Percentiles rank a stretch among this genome's conserved stretches.
These are phyloP conservation scores for Aspergillus homomorphus DNA, from an alignment of 495 filamentous ascomycete genomes.

Conservation along the genomic window DNA sequence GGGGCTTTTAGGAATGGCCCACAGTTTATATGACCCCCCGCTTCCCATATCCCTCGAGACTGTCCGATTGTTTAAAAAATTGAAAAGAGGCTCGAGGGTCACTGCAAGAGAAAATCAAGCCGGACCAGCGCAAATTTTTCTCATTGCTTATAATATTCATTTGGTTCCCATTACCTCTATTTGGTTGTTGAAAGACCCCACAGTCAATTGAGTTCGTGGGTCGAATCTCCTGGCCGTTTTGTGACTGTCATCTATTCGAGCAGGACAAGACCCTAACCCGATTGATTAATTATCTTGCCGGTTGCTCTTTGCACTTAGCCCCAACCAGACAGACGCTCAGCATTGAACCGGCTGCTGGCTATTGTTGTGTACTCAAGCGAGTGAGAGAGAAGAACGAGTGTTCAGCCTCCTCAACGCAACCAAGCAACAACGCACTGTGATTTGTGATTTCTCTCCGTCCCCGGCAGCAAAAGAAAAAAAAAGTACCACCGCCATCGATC, in stretches of 20 bases:
- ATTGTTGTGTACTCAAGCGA: background rate
- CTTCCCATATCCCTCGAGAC: constrained; percentile 33
- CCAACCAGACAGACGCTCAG: background rate
- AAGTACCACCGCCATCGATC: background rate
- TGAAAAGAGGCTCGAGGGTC: background rate
- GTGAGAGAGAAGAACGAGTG: background rate
- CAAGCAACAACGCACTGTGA: background rate
- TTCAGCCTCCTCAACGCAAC: background rate
- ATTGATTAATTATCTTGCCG: background rate
- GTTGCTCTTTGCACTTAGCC: background rate
- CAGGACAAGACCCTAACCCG: background rate
- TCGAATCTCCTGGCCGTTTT: background rate
- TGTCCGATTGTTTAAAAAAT: constrained; percentile 19
- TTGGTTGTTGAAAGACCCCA: background rate
- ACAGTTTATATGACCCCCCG: constrained; percentile 46
- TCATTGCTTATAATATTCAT: constrained; percentile 17
- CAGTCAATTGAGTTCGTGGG: constrained; percentile 13
- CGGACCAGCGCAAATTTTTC: background rate
- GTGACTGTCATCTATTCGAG: background rate
- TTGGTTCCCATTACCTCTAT: constrained; percentile 1
- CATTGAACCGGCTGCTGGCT: background rate
- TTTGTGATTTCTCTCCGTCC: background rate
- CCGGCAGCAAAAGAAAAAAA: background rate
- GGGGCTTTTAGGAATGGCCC: constrained; percentile 32
- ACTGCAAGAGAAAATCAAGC: background rate